Evolutionary conservation across 192 early-diverging fungal species (phyloP), one percentile per base, ranked within the genome.

Genomic region (Linnemannia schmuckeri): DNA sequence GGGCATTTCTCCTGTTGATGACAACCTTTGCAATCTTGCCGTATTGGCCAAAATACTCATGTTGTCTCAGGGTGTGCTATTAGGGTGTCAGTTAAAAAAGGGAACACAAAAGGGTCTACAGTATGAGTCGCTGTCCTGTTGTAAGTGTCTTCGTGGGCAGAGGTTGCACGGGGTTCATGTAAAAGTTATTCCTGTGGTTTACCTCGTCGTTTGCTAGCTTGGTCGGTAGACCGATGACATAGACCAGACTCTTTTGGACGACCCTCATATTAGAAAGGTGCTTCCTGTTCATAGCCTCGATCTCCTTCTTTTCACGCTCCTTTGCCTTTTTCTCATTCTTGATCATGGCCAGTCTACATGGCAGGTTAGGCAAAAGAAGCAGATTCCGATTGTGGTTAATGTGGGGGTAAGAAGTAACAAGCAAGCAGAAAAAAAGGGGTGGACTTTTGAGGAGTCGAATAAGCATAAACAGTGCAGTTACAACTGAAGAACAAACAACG

Each of bases 11-110:
- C 57, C 96, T 92, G 82, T 97, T 98, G 74, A 99, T 93, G 18
- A 98, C 96, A n/a, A 99, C 93, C 82, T 97, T 96, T 75, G 93
- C 92, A 76, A 99, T 97, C 82, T 97, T 98, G 71, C 99, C 99
- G 89, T 96, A 99, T 89, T 99, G 97, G 22, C 98, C 98, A 93
- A 99, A 99, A 86, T 98, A 98, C 40, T 99, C 97, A 71, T 94
- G 92, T 52, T 94, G 93, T 77, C 95, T 90, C 69, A 99, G 88
- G n/a, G 90, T 93, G 90, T 96, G 88, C 82, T 80, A 71, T 38
- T 74, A 71, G 38, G 70, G 13, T 40, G 44, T 46, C 12, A 46
- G 44, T n/a, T 4, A 42, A 41, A 52, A 75, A 75, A 75, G 7
- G 9, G 61, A 4, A 30, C 30, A 13, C 10, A 66, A 35, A 35